A percentile compares a stretch with the other conserved stretches of the same genome.
Conservation (phyloP, 2,329 filamentous ascomycete species). For the Alternaria angustiovoidea region DNA sequence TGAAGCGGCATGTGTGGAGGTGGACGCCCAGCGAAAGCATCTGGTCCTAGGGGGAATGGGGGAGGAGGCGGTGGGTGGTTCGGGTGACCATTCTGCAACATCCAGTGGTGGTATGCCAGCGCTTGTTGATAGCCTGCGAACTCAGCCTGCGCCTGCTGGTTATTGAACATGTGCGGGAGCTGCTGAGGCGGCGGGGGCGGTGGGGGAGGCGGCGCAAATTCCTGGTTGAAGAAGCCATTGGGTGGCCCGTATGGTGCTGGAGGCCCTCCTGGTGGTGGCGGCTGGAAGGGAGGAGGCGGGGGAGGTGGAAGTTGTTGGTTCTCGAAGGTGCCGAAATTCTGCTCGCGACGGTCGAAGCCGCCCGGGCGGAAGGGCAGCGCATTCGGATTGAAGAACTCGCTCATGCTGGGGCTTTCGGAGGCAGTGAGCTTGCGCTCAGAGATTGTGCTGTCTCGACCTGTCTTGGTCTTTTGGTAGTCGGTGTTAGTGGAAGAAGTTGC, state of each 20-base stretch:
- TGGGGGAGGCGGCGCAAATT: slow-evolving; percentile 14
- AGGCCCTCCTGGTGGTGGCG: slow-evolving; percentile 10
- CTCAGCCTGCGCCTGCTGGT: slow-evolving; percentile 17
- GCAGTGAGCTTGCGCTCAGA: slow-evolving; percentile 13
- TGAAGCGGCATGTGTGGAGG: slow-evolving; percentile 12
- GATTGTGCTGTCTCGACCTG: slow-evolving; percentile 31
- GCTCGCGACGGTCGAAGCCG: slow-evolving; percentile 17
- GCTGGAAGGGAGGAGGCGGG: slow-evolving; percentile 12
- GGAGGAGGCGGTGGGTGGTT: slow-evolving; percentile 20
- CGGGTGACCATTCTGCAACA: slow-evolving; percentile 20
- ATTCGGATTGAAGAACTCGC: slow-evolving; percentile 29
- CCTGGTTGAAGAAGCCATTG: slow-evolving; percentile 17
- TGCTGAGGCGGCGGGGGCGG: slow-evolving; percentile 20
- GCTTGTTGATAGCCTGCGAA: slow-evolving; percentile 24
- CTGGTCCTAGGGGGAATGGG: slow-evolving; percentile 7
- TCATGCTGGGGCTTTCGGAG: slow-evolving; percentile 29
- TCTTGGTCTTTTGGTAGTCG: slow-evolving; percentile 28
- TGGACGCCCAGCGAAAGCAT: slow-evolving; percentile 8
- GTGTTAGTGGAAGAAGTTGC: slow-evolving; percentile 38
- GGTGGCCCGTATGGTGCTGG: slow-evolving; percentile 12
- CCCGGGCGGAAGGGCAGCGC: slow-evolving; percentile 32
- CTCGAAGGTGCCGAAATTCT: slow-evolving; percentile 18
- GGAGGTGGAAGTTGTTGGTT: slow-evolving; percentile 18
- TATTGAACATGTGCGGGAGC: slow-evolving; percentile 17
- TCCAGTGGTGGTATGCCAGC: slow-evolving; percentile 33